Percentiles rank a stretch among this genome's conserved stretches.
phyloP scores from a whole-genome alignment of 2,329 filamentous ascomycete species.

The Diaporthe vaccinii region DNA sequence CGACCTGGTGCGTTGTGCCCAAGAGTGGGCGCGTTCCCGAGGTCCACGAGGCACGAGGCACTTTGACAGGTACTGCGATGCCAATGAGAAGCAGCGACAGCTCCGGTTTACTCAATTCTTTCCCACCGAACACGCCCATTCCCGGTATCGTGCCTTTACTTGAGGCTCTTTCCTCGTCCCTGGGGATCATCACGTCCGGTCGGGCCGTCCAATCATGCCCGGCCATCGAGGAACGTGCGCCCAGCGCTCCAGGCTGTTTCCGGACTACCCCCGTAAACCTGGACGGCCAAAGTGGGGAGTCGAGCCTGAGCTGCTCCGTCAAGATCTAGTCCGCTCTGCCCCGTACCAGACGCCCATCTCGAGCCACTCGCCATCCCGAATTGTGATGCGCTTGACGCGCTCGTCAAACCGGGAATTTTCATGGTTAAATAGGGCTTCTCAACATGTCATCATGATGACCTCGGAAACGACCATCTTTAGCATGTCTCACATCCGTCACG shows the following conservation, averaged over 20 bases:
- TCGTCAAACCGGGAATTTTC: not conserved
- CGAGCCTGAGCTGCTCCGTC: not conserved
- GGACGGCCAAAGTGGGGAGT: not conserved
- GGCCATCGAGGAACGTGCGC: slow-evolving; percentile 14
- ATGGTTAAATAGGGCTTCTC: not conserved
- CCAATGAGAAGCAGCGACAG: not conserved
- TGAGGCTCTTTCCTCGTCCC: slow-evolving; percentile 24
- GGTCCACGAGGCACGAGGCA: slow-evolving; percentile 15
- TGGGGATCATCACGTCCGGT: not conserved
- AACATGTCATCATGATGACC: not conserved
- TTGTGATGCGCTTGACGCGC: slow-evolving; percentile 13
- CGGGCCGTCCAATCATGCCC: slow-evolving; percentile 17
- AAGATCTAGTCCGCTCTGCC: not conserved
- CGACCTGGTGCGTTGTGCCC: not conserved
- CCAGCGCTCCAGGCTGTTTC: not conserved
- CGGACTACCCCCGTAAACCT: slow-evolving; percentile 4
- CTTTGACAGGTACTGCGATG: slow-evolving; percentile 15
- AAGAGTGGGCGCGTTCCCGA: slow-evolving; percentile 18
- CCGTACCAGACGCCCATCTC: not conserved
- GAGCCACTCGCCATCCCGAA: not conserved
- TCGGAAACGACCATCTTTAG: not conserved
- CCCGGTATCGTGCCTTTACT: slow-evolving; percentile 11
- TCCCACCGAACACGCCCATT: slow-evolving; percentile 1
- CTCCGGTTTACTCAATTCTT: not conserved
- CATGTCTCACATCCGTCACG: not conserved